Percentiles rank a stretch among this genome's conserved stretches.
phyloP scores from a whole-genome alignment of 352 stramenopile genomes.

The Phytophthora chlamydospora region DNA sequence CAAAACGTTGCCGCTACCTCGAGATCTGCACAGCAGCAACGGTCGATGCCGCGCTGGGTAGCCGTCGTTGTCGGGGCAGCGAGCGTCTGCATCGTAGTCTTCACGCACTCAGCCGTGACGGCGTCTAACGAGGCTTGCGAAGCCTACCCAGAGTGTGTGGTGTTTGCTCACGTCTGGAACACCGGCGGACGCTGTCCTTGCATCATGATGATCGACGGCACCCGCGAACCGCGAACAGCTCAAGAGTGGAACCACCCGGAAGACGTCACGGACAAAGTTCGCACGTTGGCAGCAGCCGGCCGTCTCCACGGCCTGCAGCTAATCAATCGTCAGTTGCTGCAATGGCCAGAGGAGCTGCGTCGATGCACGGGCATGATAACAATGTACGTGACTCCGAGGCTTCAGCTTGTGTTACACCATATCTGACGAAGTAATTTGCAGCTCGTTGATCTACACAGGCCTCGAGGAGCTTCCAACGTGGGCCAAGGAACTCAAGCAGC shows the following conservation, averaged over 20 bases:
- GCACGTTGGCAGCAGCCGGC: conserved; percentile 22
- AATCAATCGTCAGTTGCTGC: conserved; percentile 29
- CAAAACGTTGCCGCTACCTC: not conserved
- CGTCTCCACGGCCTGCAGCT: conserved; percentile 27
- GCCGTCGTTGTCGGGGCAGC: conserved; percentile 13
- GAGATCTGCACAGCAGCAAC: conserved; percentile 5
- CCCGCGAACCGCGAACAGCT: conserved; percentile 23
- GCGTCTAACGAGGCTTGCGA: conserved; percentile 15
- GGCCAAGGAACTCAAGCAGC: conserved; percentile 14
- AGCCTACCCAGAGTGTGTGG: conserved; percentile 32
- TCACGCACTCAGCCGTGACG: conserved; percentile 16
- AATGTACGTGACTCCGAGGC: conserved; percentile 11
- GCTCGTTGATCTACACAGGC: conserved; percentile 28
- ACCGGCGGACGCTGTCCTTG: conserved; percentile 24
- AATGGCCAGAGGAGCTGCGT: conserved; percentile 31
- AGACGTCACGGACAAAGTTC: conserved; percentile 25
- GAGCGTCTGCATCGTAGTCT: conserved; percentile 7
- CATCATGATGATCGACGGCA: conserved; percentile 32
- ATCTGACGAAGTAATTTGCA: not conserved
- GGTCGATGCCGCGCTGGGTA: conserved; percentile 10
- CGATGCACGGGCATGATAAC: conserved; percentile 14
- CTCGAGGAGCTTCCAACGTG: conserved; percentile 16
- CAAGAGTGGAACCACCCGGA: conserved; percentile 31
- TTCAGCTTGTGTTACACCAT: not conserved
- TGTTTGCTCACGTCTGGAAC: conserved; percentile 22